Conservation (phyloP, 139 green algal genomes). For the Closterium sp. region DNA sequence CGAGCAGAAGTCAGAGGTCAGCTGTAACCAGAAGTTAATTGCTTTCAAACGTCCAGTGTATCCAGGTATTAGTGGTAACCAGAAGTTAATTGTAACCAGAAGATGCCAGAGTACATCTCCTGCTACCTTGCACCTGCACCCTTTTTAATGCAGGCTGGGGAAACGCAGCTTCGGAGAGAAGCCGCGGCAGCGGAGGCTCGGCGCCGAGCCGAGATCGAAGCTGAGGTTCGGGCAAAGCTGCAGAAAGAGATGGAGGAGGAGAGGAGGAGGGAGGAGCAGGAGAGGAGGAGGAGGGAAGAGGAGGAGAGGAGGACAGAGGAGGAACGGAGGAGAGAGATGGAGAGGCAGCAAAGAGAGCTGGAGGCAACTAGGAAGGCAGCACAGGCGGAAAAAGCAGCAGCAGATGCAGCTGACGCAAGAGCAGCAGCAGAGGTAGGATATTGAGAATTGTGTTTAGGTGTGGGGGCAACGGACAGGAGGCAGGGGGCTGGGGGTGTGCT, state of each 20-base stretch:
- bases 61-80: not conserved
- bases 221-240: not conserved
- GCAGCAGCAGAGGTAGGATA: not conserved
- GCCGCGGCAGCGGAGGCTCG: not conserved
- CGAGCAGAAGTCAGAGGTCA: not conserved
- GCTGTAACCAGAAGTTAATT: no score
- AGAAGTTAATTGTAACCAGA: not conserved
- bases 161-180: not conserved
- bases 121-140: no score
- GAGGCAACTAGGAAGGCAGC: not conserved
- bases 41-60: no score
- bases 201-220: not conserved
- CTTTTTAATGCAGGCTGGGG: not conserved
- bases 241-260: not conserved
- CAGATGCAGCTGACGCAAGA: not conserved
- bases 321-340: not conserved
- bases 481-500: not conserved
- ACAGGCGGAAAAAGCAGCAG: not conserved
- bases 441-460: not conserved
- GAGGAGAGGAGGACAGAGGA: not conserved
- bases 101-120: no score
- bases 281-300: not conserved
- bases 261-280: not conserved
- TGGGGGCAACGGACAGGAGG: not conserved
- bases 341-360: not conserved